Base-by-base conservation (phyloP, 176 grass and related monocot species). In the Elaeis guineensis region DNA sequence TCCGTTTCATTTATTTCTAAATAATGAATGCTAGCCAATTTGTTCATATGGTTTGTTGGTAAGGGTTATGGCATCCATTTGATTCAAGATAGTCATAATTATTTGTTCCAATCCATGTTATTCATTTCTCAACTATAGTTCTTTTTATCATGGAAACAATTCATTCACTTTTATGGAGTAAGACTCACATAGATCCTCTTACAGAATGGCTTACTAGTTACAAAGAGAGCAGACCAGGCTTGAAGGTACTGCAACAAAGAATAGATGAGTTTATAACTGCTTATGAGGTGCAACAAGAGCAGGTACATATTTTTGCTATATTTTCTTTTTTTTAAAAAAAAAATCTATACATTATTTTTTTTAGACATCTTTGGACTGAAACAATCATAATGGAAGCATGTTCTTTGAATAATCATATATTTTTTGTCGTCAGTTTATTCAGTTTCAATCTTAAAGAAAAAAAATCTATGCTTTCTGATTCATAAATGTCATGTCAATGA, bases 141-240 rank as follows among this genome's bases (percentile, higher is more conserved):
- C 8, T 44, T 72, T 17, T 21, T 18, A 28, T 48, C 20, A 3
- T 16, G 22, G 2, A 22, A 39, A 48, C 19, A 44, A 16, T 12
- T 63, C 1, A 4, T 18, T 2, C 18, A 44, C 14, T 69, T 5
- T 19, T 58, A 11, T 44, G 32, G 21, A 58, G 5, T 44, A 14
- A 44, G 35, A 44, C 32, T 69, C 19, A 69, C 16, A 4, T 26
- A 15, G 16, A 49, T 24, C 25, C 5, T 14, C 18, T 72, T 55
- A 76, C 73, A 97, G 93, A 89, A 74, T 92, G 93, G 93, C 78
- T 98, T 61, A 70, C 67, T 73, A 75, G 92, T 66, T 92, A 98
- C 73, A 80, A 76, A 66, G 72, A 85, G 16, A 89, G 78, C 48
- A 80, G 84, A 59, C 84, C 66, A 29, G 87, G 79, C 19, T 83